Conservation (phyloP, 345 rosid genomes). For the Diplotaxis tenuifolia region DNA sequence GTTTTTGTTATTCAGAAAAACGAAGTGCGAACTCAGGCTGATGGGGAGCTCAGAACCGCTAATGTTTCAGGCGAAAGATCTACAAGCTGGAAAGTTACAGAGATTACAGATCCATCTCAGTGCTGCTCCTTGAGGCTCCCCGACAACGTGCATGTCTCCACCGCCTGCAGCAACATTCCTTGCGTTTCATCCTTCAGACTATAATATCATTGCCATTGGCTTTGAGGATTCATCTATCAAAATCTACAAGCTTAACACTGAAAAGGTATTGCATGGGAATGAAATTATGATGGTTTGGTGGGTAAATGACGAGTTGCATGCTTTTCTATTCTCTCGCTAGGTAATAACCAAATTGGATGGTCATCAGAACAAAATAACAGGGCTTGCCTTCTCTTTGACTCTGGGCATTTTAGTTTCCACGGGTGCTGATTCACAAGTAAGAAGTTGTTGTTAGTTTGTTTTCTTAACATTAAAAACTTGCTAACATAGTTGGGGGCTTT, state of each 20-base stretch:
- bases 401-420: constrained; percentile 77
- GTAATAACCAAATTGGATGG: constrained; percentile 68
- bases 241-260: constrained; percentile 57
- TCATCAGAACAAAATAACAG: constrained; percentile 79
- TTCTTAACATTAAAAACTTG: background rate
- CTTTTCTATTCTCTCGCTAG: constrained; percentile 29
- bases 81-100: constrained; percentile 66
- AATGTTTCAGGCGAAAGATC: constrained; percentile 58
- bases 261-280: constrained; percentile 49
- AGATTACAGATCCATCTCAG: constrained; percentile 71
- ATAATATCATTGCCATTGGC: constrained; percentile 73
- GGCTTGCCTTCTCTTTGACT: constrained; percentile 75
- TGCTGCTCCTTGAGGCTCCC: constrained; percentile 70
- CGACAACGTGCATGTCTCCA: constrained; percentile 72
- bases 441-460: background rate
- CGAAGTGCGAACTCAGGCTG: constrained; percentile 52
- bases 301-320: constrained; percentile 2
- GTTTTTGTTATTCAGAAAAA: constrained; percentile 41
- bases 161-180: constrained; percentile 82
- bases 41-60: constrained; percentile 61
- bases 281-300: constrained; percentile 3
- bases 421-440: constrained; percentile 50
- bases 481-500: background rate
- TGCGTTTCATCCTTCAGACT: constrained; percentile 73
- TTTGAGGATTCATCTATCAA: constrained; percentile 76